Conservation (phyloP, 257 asterid species). For the Capsicum rhomboideum region DNA sequence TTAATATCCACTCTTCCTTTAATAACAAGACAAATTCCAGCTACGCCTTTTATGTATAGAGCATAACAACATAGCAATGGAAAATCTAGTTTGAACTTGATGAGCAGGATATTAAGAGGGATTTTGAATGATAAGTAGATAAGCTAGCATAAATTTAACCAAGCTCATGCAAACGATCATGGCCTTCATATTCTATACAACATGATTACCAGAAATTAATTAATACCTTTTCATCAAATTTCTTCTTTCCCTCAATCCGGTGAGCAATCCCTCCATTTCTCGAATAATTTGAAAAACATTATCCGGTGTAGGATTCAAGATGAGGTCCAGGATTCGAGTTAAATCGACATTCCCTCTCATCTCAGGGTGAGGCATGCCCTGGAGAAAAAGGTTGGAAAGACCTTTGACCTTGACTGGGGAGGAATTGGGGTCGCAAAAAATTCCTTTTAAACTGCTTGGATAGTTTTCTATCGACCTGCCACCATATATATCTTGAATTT, state of each 20-base stretch:
- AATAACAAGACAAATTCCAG: background rate
- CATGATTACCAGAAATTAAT: background rate
- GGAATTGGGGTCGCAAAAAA: too few species aligned
- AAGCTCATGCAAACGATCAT: background rate
- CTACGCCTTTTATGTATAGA: background rate
- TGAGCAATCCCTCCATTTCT: background rate
- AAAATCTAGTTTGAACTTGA: background rate
- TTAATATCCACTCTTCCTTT: background rate
- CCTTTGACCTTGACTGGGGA: too few species aligned
- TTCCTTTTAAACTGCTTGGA: background rate
- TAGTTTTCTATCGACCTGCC: background rate
- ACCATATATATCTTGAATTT: background rate
- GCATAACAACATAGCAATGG: background rate
- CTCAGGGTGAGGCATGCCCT: too few species aligned
- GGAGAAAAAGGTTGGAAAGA: too few species aligned
- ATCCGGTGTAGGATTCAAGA: too few species aligned
- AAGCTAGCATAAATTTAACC: background rate
- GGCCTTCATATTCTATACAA: background rate
- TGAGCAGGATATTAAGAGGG: background rate
- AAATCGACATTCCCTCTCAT: too few species aligned
- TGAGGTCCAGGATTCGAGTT: too few species aligned
- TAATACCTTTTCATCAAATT: background rate
- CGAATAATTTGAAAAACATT: background rate
- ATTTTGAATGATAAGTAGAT: background rate
- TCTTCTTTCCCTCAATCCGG: background rate